Percentiles rank a stretch among this genome's conserved stretches.
phyloP scores from a whole-genome alignment of 31 red algal genomes.

The Asparagopsis taxiformis region DNA sequence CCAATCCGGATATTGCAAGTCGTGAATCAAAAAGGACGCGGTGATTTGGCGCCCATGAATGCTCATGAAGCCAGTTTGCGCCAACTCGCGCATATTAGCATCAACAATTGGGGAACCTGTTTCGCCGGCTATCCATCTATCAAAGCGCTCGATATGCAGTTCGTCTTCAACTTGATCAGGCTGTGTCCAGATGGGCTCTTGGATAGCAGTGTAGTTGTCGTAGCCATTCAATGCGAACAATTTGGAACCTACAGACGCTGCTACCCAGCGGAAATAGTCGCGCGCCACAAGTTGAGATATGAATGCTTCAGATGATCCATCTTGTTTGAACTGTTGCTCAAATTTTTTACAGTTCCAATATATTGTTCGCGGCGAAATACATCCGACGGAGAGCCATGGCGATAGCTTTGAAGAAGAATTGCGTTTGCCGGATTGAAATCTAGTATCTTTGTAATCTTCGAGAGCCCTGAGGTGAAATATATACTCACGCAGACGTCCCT shows the following conservation, averaged over 20 bases:
- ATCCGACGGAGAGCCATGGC: conserved; percentile 81
- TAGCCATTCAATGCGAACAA: conserved; percentile 71
- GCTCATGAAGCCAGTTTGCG: conserved; percentile 79
- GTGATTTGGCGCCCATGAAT: conserved; percentile 84
- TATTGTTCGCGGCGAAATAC: conserved; percentile 75
- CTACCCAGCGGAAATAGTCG: conserved; percentile 79
- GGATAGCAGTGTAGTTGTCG: conserved; percentile 2
- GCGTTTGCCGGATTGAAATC: conserved; percentile 45
- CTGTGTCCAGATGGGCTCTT: conserved; percentile 17
- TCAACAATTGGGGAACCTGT: conserved; percentile 95
- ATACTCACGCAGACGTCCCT: conserved; percentile 62
- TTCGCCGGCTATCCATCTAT: conserved; percentile 75
- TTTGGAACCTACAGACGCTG: conserved; percentile 55
- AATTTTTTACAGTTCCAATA: conserved; percentile 62
- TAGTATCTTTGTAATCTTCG: conserved; percentile 60
- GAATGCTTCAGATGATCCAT: conserved; percentile 76
- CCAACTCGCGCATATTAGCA: conserved; percentile 93
- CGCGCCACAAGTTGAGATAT: conserved; percentile 82
- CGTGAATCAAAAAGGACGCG: conserved; percentile 91
- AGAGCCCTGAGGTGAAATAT: conserved; percentile 44
- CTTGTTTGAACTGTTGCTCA: conserved; percentile 42
- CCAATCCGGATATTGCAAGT: conserved; percentile 90
- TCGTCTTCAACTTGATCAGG: background rate
- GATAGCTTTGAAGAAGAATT: conserved; percentile 86
- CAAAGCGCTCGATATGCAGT: conserved; percentile 40